phyloP scores from a whole-genome alignment of 345 rosid genomes.

The Bruguiera sexangula region DNA sequence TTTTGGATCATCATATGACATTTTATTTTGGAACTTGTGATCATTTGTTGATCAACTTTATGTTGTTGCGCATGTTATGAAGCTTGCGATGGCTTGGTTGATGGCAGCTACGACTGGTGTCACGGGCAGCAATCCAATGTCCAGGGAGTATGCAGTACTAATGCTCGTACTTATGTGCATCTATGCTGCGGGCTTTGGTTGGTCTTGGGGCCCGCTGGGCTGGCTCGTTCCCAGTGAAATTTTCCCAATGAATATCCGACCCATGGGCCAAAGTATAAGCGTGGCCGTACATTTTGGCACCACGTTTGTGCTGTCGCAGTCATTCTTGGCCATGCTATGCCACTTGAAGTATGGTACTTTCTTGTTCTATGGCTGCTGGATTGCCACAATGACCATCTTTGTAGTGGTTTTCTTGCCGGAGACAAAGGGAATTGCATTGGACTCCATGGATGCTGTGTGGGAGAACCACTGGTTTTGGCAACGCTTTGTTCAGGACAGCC shows the following conservation, averaged over 20 bases:
- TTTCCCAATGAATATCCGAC: slow-evolving; percentile 58
- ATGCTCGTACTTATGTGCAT: slow-evolving; percentile 49
- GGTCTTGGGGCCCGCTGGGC: slow-evolving; percentile 69
- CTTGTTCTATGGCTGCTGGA: slow-evolving; percentile 64
- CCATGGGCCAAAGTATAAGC: slow-evolving; percentile 56
- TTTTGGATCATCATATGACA: no score
- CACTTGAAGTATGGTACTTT: slow-evolving; percentile 56
- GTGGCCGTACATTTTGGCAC: slow-evolving; percentile 46
- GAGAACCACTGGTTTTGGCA: slow-evolving; percentile 65
- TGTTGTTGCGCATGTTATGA: background rate
- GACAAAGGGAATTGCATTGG: slow-evolving; percentile 58
- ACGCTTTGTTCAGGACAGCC: slow-evolving; percentile 28
- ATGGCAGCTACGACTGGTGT: slow-evolving; percentile 38
- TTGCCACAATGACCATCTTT: slow-evolving; percentile 47
- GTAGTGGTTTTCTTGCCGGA: slow-evolving; percentile 54
- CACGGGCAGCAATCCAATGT: slow-evolving; percentile 42
- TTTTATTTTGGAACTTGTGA: no score
- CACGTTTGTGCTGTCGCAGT: slow-evolving; percentile 53
- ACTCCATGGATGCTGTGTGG: slow-evolving; percentile 54
- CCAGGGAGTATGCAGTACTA: slow-evolving; percentile 35
- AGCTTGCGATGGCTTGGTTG: slow-evolving; percentile 27
- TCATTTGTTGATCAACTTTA: no score
- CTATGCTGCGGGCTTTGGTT: slow-evolving; percentile 61
- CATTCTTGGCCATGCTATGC: slow-evolving; percentile 60
- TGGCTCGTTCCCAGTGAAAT: slow-evolving; percentile 71